These are phyloP conservation scores for Raphidocelis subcapitata DNA, from an alignment of 139 green algal genomes.

Conservation along the genomic window DNA sequence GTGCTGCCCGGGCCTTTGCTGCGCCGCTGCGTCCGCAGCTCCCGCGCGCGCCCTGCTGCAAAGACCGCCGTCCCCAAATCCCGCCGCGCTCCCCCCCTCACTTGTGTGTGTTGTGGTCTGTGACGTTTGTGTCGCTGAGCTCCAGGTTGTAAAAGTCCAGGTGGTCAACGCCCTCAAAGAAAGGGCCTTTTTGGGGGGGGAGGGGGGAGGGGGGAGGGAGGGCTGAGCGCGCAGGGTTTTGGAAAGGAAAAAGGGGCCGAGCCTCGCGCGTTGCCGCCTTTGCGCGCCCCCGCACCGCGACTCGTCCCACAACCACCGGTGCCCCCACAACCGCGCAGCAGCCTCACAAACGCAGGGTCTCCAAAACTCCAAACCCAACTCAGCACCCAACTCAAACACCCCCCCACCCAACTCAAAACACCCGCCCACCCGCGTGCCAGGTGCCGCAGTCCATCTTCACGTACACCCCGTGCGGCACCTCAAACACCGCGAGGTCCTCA, in stretches of 20 bases:
- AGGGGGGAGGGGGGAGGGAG: neutral
- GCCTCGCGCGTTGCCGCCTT: neutral
- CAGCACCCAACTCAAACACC: too few relatives aligned
- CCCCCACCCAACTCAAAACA: too few relatives aligned
- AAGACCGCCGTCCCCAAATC: too few relatives aligned
- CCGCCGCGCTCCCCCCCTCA: constrained; percentile 34
- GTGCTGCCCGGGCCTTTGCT: too few relatives aligned
- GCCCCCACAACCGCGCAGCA: too few relatives aligned
- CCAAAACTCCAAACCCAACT: too few relatives aligned
- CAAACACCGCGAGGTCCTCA: constrained; percentile 50
- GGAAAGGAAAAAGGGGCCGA: neutral
- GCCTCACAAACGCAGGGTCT: too few relatives aligned
- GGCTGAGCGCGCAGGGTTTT: neutral
- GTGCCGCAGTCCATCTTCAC: constrained; percentile 70
- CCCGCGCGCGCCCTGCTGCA: too few relatives aligned
- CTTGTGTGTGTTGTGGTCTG: constrained; percentile 89
- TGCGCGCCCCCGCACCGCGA: too few relatives aligned
- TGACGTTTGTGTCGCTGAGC: constrained; percentile 91
- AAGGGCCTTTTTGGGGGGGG: constrained; percentile 22
- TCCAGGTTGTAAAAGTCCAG: constrained; percentile 97
- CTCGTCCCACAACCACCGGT: too few relatives aligned
- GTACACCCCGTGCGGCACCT: constrained; percentile 60
- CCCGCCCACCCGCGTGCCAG: constrained; percentile 38
- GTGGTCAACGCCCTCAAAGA: constrained; percentile 56
- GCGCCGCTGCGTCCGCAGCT: too few relatives aligned